Conservation (phyloP, 2,329 filamentous ascomycete genomes). For the Fusarium circinatum region DNA sequence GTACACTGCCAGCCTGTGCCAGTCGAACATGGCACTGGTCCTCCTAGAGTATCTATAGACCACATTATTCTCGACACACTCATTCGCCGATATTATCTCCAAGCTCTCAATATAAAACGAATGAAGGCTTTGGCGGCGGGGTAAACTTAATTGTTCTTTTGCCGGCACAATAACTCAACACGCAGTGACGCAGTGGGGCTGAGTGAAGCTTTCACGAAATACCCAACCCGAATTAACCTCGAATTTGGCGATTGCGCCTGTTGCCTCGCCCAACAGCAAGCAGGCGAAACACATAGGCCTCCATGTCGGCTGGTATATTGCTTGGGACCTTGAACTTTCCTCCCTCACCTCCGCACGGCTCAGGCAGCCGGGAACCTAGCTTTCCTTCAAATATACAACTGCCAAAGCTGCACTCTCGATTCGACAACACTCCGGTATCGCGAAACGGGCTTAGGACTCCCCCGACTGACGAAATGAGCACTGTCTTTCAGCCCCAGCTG, state of each 20-base stretch:
- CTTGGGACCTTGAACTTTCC: slow-evolving; percentile 37
- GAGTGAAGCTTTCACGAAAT: slow-evolving; percentile 13
- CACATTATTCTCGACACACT: slow-evolving; percentile 26
- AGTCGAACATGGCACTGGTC: slow-evolving; percentile 42
- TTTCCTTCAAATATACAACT: slow-evolving; percentile 29
- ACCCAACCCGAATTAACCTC: not conserved
- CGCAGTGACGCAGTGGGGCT: slow-evolving; percentile 7
- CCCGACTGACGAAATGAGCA: slow-evolving; percentile 63
- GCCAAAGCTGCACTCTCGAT: slow-evolving; percentile 39
- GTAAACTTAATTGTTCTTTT: slow-evolving; percentile 19
- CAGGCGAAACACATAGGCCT: slow-evolving; percentile 11
- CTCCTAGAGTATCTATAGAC: slow-evolving; percentile 28
- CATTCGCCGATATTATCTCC: not conserved
- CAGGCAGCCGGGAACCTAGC: slow-evolving; percentile 30
- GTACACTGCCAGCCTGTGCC: slow-evolving; percentile 16
- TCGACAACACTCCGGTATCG: slow-evolving; percentile 27
- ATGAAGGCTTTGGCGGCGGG: not conserved
- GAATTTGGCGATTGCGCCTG: not conserved
- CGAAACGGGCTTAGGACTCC: slow-evolving; percentile 60
- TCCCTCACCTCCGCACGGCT: slow-evolving; percentile 37
- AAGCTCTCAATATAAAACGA: slow-evolving; percentile 3
- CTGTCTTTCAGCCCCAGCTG: slow-evolving; percentile 61
- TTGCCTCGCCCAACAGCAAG: not conserved
- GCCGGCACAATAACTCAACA: slow-evolving; percentile 9
- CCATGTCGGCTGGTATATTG: slow-evolving; percentile 46